phyloP scores from a whole-genome alignment of 2,329 filamentous ascomycete species.

The Xylariaceae sp. region DNA sequence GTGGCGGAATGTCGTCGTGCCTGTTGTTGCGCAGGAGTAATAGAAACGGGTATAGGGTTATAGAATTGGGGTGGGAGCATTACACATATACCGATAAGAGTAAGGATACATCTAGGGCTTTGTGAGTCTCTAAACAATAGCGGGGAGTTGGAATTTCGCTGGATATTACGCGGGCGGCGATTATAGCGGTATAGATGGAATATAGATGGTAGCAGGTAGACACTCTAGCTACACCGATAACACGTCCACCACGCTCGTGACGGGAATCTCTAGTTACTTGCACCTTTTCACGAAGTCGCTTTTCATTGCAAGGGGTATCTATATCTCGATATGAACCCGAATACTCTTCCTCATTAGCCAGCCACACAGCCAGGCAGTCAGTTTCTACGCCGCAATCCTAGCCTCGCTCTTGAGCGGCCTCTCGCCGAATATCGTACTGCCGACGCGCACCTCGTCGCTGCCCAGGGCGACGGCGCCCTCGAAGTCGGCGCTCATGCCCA shows the following conservation, averaged over 20 bases:
- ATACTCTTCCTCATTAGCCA: too few species aligned
- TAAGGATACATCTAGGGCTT: background rate
- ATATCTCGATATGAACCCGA: background rate
- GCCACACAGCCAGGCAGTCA: too few species aligned
- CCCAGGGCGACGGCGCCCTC: constrained; percentile 83
- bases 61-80: background rate
- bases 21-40: constrained; percentile 39
- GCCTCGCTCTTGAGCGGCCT: constrained; percentile 80
- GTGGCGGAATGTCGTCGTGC: constrained; percentile 37
- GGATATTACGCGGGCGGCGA: background rate
- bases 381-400: constrained; percentile 58
- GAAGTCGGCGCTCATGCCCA: constrained; percentile 98
- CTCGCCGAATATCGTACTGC: constrained; percentile 90
- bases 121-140: background rate
- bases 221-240: background rate
- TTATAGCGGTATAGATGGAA: background rate
- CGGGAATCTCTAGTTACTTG: too few species aligned
- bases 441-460: constrained; percentile 86
- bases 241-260: too few species aligned
- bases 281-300: too few species aligned
- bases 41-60: background rate
- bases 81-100: background rate
- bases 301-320: background rate
- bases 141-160: background rate
- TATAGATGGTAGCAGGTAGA: background rate